These are phyloP conservation scores for Pyrenophora graminea DNA, from an alignment of 2,329 filamentous ascomycete species.

Conservation along the genomic window DNA sequence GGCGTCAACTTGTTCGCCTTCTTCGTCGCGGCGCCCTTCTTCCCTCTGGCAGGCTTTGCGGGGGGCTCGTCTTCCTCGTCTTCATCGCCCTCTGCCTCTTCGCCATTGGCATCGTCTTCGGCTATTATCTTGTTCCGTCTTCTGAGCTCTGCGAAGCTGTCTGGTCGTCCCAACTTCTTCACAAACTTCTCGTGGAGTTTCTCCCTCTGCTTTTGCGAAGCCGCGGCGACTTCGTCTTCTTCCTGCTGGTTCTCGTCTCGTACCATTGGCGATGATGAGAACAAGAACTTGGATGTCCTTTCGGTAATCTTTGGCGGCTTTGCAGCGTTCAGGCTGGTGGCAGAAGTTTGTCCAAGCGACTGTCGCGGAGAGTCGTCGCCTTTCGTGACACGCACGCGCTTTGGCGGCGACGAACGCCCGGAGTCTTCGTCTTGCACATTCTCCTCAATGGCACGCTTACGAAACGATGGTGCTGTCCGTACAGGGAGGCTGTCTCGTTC, in stretches of 20 bases:
- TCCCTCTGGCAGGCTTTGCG: conserved; percentile 54
- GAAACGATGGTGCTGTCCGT: conserved; percentile 8
- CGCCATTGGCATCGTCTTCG: conserved; percentile 58
- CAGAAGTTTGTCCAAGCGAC: conserved; percentile 30
- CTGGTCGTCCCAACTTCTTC: conserved; percentile 83
- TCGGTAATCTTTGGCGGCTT: conserved; percentile 48
- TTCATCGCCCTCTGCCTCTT: conserved; percentile 61
- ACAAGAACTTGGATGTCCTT: conserved; percentile 63
- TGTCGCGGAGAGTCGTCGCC: conserved; percentile 23
- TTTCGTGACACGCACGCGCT: conserved; percentile 40
- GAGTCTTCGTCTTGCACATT: conserved; percentile 42
- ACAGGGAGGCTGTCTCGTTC: conserved; percentile 22
- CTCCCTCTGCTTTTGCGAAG: conserved; percentile 63
- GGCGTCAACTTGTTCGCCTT: conserved; percentile 86
- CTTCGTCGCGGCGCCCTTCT: conserved; percentile 61
- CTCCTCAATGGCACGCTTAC: conserved; percentile 45
- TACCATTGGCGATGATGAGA: conserved; percentile 56
- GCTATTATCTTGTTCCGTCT: conserved; percentile 61
- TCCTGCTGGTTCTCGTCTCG: conserved; percentile 40
- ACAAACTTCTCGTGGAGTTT: conserved; percentile 83
- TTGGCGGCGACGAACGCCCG: conserved; percentile 38
- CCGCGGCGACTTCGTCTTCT: conserved; percentile 54
- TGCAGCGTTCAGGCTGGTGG: conserved; percentile 28
- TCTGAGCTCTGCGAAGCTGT: conserved; percentile 73
- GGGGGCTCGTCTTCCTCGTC: conserved; percentile 60